phyloP scores from a whole-genome alignment of 2,329 filamentous ascomycete species.

The Colletotrichum zoysiae region DNA sequence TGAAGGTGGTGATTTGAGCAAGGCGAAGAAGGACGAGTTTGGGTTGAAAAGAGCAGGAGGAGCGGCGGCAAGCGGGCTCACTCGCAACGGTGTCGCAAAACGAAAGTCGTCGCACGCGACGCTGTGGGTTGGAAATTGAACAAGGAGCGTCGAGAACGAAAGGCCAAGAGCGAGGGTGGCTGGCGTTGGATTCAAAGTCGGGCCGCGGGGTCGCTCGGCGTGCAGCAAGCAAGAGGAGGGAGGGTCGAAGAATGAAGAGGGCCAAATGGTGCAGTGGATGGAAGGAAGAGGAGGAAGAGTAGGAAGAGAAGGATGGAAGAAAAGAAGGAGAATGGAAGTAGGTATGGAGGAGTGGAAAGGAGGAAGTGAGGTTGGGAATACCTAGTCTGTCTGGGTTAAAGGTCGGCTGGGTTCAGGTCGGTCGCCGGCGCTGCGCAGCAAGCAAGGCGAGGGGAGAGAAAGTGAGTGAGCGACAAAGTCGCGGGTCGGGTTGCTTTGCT shows the following conservation, averaged over 20 bases:
- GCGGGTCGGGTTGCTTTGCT: no score
- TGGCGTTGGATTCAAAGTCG: constrained; percentile 21
- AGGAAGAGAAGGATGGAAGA: constrained; percentile 15
- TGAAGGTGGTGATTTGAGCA: constrained; percentile 16
- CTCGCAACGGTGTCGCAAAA: constrained; percentile 39
- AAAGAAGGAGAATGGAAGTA: constrained; percentile 13
- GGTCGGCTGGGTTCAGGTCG: constrained; percentile 25
- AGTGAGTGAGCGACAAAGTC: no score
- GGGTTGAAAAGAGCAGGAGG: constrained; percentile 18
- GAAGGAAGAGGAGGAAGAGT: not conserved
- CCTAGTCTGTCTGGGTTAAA: constrained; percentile 6
- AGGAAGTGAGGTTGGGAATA: constrained; percentile 41
- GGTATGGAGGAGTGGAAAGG: constrained; percentile 3
- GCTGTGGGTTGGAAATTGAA: constrained; percentile 32
- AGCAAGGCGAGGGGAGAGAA: not conserved
- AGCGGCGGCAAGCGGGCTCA: constrained; percentile 20
- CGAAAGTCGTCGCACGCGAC: constrained; percentile 43
- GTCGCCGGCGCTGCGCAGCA: constrained; percentile 28
- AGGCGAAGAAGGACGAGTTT: constrained; percentile 16
- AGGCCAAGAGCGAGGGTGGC: constrained; percentile 20
- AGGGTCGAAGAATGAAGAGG: constrained; percentile 29
- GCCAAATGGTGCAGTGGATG: constrained; percentile 2
- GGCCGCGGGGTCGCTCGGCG: constrained; percentile 36
- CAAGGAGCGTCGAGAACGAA: constrained; percentile 41
- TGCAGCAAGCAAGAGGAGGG: constrained; percentile 36